These are phyloP conservation scores for Linanthus parryae DNA, from an alignment of 148 eudicot species.

Conservation along the genomic window DNA sequence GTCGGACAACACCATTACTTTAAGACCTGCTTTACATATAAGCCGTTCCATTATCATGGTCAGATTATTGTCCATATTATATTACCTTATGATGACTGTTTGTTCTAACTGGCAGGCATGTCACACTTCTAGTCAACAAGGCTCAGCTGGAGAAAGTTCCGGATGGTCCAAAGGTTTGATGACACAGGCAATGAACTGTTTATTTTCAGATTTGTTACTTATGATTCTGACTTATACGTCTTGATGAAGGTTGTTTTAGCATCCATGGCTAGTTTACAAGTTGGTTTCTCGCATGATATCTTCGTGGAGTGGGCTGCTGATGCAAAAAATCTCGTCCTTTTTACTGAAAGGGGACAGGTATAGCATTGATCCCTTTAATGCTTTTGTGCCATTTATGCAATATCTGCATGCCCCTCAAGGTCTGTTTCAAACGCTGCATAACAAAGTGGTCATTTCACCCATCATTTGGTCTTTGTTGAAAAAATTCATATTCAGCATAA, in stretches of 20 bases:
- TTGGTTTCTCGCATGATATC: conserved; percentile 92
- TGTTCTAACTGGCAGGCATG: conserved; percentile 50
- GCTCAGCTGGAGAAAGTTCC: conserved; percentile 81
- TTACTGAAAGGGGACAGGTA: conserved; percentile 99
- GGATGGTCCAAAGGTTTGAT: conserved; percentile 91
- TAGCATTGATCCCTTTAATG: too few relatives aligned
- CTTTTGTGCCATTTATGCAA: too few relatives aligned
- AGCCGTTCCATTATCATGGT: too few relatives aligned
- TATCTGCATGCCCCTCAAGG: too few relatives aligned
- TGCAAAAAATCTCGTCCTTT: conserved; percentile 81
- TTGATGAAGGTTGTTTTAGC: conserved; percentile 75
- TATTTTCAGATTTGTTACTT: background rate
- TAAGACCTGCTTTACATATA: too few relatives aligned
- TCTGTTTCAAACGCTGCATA: too few relatives aligned
- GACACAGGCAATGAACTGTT: background rate
- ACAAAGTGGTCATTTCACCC: too few relatives aligned
- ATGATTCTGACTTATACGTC: background rate
- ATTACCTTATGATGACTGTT: conserved; percentile 19
- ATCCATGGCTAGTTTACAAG: conserved; percentile 96
- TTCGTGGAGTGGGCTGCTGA: conserved; percentile 98
- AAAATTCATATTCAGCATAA: too few relatives aligned
- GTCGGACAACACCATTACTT: too few relatives aligned
- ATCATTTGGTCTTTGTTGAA: too few relatives aligned
- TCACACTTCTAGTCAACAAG: conserved; percentile 71
- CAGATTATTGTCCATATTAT: too few relatives aligned